Evolutionary conservation across 1,284 basidiomycete genomes (phyloP).

Genomic region (Moesziomyces sp.): DNA sequence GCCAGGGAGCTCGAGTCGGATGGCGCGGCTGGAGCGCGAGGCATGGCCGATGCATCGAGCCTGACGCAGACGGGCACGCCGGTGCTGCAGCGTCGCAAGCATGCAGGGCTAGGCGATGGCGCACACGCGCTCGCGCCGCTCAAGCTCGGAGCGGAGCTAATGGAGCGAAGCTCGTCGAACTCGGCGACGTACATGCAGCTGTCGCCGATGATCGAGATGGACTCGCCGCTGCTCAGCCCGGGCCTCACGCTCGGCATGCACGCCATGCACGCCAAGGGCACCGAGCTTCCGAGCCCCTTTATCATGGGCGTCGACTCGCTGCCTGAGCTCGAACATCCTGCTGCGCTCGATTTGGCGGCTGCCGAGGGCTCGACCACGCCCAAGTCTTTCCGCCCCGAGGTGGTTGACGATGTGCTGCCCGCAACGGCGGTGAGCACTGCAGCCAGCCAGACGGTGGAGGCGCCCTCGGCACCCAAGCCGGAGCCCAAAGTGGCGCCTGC

Average conservation of each 20-base stretch:
- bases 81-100: constrained; percentile 40
- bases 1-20: constrained; percentile 22
- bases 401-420: background rate
- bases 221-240: constrained; percentile 47
- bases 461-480: background rate
- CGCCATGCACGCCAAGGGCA: constrained; percentile 29
- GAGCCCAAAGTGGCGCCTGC: constrained; percentile 4
- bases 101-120: constrained; percentile 21
- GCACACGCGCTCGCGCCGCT: constrained; percentile 32
- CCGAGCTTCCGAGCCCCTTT: constrained; percentile 39
- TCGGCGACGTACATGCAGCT: constrained; percentile 43
- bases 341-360: constrained; percentile 32
- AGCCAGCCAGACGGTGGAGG: background rate
- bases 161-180: constrained; percentile 31
- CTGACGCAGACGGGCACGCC: constrained; percentile 30
- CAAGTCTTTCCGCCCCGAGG: constrained; percentile 18
- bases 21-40: background rate
- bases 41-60: constrained; percentile 5
- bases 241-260: constrained; percentile 34
- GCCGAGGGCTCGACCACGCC: constrained; percentile 35
- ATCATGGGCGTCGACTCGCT: constrained; percentile 37
- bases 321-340: constrained; percentile 46
- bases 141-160: constrained; percentile 33
- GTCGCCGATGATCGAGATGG: constrained; percentile 48
- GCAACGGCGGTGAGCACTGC: background rate